Conservation (phyloP, 2,329 filamentous ascomycete genomes). For the Dactylellina haptotyla region DNA sequence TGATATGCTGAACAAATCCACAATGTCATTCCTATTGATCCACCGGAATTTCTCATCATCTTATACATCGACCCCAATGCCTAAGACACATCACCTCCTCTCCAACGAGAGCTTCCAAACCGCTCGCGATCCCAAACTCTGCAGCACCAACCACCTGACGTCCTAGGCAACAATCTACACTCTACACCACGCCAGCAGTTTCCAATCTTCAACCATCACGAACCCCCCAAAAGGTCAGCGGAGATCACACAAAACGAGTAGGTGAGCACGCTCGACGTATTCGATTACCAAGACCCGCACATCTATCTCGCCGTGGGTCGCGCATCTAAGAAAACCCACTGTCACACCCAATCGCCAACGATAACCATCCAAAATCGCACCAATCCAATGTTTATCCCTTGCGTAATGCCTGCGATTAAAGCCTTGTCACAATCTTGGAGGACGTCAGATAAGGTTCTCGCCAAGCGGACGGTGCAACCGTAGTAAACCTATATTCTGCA, state of each 20-base stretch:
- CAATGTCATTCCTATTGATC: too few species aligned
- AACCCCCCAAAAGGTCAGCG: conserved; percentile 31
- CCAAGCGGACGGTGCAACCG: conserved; percentile 34
- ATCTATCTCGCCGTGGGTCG: neutral
- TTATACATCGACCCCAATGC: too few species aligned
- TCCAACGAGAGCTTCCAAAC: too few species aligned
- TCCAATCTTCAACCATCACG: neutral
- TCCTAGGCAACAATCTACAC: conserved; percentile 42
- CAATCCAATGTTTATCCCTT: too few species aligned
- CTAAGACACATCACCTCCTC: too few species aligned
- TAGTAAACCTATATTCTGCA: conserved; percentile 7
- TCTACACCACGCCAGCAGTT: conserved; percentile 1
- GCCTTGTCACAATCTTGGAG: neutral
- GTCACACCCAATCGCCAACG: too few species aligned
- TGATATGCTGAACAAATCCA: neutral
- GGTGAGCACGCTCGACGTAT: conserved; percentile 9
- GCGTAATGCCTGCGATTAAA: neutral
- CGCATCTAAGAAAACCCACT: neutral
- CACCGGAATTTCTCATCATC: too few species aligned
- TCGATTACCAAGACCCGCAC: neutral
- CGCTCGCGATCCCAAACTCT: neutral
- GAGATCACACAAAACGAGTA: conserved; percentile 37
- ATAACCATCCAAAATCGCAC: too few species aligned
- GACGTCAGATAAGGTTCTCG: conserved; percentile 30
- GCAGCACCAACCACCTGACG: conserved; percentile 6